Evolutionary conservation across 225 moss, liverwort and hornwort genomes (phyloP), one percentile per base, ranked within the genome.

Genomic region (Polytrichum formosum): DNA sequence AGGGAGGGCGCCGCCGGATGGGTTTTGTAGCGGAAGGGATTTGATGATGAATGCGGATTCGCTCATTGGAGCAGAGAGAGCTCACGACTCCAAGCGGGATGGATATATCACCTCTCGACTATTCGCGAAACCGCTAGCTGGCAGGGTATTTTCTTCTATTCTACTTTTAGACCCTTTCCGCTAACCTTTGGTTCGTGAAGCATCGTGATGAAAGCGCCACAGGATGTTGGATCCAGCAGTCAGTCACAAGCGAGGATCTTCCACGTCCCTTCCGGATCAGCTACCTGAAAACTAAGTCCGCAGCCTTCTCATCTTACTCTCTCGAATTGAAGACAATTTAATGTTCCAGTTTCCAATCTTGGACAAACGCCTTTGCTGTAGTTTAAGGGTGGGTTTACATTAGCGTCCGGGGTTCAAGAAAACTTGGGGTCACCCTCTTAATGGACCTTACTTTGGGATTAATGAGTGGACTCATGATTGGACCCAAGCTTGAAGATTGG

Each of bases 41-140:
- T 35, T 82, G 70, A 46, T 46, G 46, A 16, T 46, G 46, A 71
- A 82, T 62, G 53, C 67, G 23, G 78, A 83, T 71, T 75, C 70
- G 17, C 80, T 78, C 18, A 58, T 71, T 23, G 85, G 77, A 6
- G 70, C 68, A 26, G 74, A 81, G 17, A 63, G 74, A 61, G 68
- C 53, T 54, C 82, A 75, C 31, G 80, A 80, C 18, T 67, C 71
- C 64, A 73, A 82, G 33, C 80, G 80, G 68, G 80, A 83, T 7
- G 83, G 81, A 2, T 83, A 71, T 68, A 81, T 83, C 78, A 78
- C 83, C 5, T 80, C 83, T 22, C 83, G 86, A 18, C 71, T 86
- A 13, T 86, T 67, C 56, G 80, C 87, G 18, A 87, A 78, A 61
- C 78, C 87, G 5, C 74, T 80, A 23, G 80, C 71, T 61, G 83